These are phyloP conservation scores for Phytophthora pluvialis DNA, from an alignment of 352 stramenopile genomes.

Conservation along the genomic window DNA sequence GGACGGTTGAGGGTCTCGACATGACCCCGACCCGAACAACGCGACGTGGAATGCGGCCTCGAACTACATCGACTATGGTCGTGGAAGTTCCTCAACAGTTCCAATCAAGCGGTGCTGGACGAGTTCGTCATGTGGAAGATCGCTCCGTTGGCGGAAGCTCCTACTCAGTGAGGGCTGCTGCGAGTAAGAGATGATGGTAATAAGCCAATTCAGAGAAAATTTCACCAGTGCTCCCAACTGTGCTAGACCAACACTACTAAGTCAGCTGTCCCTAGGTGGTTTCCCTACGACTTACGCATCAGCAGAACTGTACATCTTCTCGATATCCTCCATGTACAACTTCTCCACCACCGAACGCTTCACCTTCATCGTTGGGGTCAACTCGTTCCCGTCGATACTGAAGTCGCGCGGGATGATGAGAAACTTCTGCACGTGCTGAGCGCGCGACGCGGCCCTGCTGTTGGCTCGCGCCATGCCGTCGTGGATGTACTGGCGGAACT, in stretches of 20 bases:
- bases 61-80: constrained; percentile 45
- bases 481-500: constrained; percentile 79
- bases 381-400: constrained; percentile 79
- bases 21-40: constrained; percentile 14
- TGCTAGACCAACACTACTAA: too few species aligned
- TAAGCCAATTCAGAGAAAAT: too few species aligned
- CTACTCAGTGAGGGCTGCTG: too few species aligned
- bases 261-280: too few species aligned
- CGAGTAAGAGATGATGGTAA: too few species aligned
- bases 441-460: constrained; percentile 48
- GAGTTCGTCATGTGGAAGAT: constrained; percentile 48
- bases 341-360: constrained; percentile 90
- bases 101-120: constrained; percentile 35
- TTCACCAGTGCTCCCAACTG: too few species aligned
- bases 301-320: constrained; percentile 66
- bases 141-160: not conserved
- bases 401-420: constrained; percentile 75
- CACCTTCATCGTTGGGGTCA: constrained; percentile 94
- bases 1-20: constrained; percentile 41
- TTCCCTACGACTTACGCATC: too few species aligned
- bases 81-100: constrained; percentile 46
- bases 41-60: constrained; percentile 38
- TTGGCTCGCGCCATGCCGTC: constrained; percentile 67
- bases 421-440: constrained; percentile 81
- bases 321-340: constrained; percentile 88